Evolutionary conservation across 2,329 filamentous ascomycete genomes (phyloP), one percentile per base, ranked within the genome.

Genomic region (Scedosporium dehoogii): DNA sequence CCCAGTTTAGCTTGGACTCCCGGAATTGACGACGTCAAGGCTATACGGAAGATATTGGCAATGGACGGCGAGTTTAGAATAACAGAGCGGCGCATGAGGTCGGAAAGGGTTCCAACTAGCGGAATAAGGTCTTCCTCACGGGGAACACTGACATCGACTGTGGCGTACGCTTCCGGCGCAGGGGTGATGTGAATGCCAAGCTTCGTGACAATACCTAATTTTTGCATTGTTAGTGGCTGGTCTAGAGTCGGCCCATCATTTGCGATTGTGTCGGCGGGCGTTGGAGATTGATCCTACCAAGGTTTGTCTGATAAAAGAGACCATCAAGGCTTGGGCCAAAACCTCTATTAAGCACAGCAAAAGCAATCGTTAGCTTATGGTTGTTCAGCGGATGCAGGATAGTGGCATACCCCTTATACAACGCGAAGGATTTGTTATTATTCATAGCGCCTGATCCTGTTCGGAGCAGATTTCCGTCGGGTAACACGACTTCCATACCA

Each of bases 401-500:
- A 23, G 21, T 27, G 3, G 44, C 55, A 29, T 59, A 64, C 60
- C 61, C 46, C 1, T 61, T 59, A 21, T 63, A 64, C 27, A 57
- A 38, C 1, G 56, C 33, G 25, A 51, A 64, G 23, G 41, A 21
- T 44, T 60, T 60, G 23, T 58, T 64, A 58, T 69, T 66, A 2
- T 72, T 72, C 21, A 76, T 64, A 4, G 70, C 73, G 14, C 76
- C 76, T 73, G 77, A 76, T 3, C 75, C 75, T 2, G 74, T 77
- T 14, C 75, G 67, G 6, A 76, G 65, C 2, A 78, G 63, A 27
- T 72, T 68, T 1, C 74, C 74, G 14, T 70, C 71, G 1, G 76
- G 74, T 1, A 78, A 68, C 6, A 78, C 75, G 10, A 78, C 72
- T 63, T 78, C 76, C 65, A 78, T 67, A 1, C 76, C 76, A 14